A percentile compares a stretch with the other conserved stretches of the same genome.
Evolutionary conservation across 2,329 filamentous ascomycete species (phyloP).

Genomic region (Aspergillus costaricaensis): DNA sequence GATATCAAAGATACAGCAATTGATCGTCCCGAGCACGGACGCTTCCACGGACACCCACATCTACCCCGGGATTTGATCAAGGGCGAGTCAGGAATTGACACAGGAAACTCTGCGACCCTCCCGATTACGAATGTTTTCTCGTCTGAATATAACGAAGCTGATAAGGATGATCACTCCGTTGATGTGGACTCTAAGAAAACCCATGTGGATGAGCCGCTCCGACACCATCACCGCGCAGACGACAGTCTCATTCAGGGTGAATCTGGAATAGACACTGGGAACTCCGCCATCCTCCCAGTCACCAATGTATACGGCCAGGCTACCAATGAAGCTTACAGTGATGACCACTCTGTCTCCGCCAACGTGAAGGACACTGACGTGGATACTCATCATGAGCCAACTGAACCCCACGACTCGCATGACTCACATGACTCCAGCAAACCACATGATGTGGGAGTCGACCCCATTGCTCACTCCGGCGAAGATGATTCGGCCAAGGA

Average conservation of each 20-base stretch:
- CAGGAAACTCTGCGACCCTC: constrained; percentile 1
- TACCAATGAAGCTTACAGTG: not conserved
- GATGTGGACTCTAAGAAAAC: not conserved
- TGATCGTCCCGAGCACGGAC: not conserved
- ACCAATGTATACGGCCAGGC: not conserved
- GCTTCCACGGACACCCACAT: not conserved
- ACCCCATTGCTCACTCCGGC: not conserved
- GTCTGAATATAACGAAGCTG: not conserved
- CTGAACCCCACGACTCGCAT: not conserved
- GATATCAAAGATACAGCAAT: constrained; percentile 15
- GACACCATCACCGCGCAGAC: not conserved
- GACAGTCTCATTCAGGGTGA: constrained; percentile 22
- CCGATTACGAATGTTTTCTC: not conserved
- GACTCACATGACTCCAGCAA: no score
- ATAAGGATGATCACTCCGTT: constrained; percentile 17
- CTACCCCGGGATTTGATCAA: not conserved
- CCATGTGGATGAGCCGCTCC: not conserved
- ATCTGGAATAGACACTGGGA: constrained; percentile 27
- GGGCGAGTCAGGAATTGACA: constrained; percentile 7
- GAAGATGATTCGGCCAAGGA: not conserved
- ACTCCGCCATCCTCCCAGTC: not conserved
- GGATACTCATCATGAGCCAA: not conserved
- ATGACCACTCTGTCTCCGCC: constrained; percentile 11
- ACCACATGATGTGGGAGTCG: no score
- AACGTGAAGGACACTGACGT: not conserved